phyloP scores from a whole-genome alignment of 441 rosid species.

The Adansonia rubrostipa region DNA sequence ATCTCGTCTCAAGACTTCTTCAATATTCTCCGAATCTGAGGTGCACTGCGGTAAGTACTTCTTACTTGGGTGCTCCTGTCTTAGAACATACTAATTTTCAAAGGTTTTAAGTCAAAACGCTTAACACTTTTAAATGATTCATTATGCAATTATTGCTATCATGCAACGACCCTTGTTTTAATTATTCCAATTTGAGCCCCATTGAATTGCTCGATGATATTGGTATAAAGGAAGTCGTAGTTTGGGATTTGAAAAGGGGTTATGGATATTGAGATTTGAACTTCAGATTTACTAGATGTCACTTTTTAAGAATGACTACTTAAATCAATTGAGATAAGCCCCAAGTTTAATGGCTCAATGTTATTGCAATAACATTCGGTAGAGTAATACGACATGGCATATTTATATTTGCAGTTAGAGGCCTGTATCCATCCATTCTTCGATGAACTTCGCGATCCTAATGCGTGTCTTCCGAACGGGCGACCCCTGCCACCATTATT shows the following conservation, averaged over 20 bases:
- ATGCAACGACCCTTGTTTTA: not conserved
- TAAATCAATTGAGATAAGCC: no score
- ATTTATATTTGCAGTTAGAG: constrained; percentile 40
- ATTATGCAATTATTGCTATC: no score
- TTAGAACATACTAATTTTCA: not conserved
- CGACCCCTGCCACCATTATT: constrained; percentile 53
- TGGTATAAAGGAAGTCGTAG: no score
- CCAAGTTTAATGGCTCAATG: no score
- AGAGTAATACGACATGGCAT: not conserved
- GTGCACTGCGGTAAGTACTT: constrained; percentile 38
- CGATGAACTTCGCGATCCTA: constrained; percentile 55
- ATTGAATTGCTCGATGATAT: no score
- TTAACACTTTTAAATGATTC: not conserved
- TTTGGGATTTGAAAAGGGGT: no score
- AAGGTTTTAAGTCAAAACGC: not conserved
- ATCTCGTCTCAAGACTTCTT: constrained; percentile 40
- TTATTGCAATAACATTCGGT: not conserved
- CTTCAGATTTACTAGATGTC: no score
- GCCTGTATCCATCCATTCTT: constrained; percentile 55
- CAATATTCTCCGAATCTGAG: constrained; percentile 44
- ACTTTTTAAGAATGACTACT: no score
- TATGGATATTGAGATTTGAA: no score
- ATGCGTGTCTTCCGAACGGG: constrained; percentile 49
- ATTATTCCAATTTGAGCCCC: no score
- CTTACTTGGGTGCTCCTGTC: not conserved